Evolutionary conservation across 192 early-diverging fungal species (phyloP).

Genomic region (Umbelopsis sp.): DNA sequence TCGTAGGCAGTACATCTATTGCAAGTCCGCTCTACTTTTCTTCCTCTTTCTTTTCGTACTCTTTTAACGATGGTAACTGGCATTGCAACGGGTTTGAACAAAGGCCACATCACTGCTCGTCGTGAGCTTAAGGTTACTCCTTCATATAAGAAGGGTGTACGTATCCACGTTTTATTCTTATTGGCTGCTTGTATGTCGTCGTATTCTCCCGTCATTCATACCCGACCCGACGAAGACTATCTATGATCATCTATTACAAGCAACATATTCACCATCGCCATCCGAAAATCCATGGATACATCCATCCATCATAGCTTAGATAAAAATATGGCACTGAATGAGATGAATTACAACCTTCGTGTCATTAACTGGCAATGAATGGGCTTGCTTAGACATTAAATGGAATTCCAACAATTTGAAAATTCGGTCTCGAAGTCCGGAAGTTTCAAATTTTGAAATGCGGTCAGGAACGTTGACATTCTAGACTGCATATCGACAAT

Average conservation of each 20-base stretch:
- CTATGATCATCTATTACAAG: neutral
- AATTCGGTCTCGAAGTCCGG: too few species aligned
- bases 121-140: conserved; percentile 72
- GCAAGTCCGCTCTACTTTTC: too few species aligned
- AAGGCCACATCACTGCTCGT: conserved; percentile 87
- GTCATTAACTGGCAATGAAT: too few species aligned
- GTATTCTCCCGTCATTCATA: too few species aligned
- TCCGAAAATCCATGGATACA: neutral
- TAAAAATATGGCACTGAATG: too few species aligned
- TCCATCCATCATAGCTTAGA: neutral
- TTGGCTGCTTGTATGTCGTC: neutral
- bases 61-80: conserved; percentile 60
- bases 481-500: too few species aligned
- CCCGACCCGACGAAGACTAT: conserved; percentile 24
- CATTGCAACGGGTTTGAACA: conserved; percentile 89
- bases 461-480: too few species aligned
- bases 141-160: conserved; percentile 82
- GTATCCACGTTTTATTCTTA: conserved; percentile 37
- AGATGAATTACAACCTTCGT: too few species aligned
- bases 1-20: too few species aligned
- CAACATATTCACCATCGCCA: neutral
- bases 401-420: too few species aligned
- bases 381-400: too few species aligned
- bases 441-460: too few species aligned
- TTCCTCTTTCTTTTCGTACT: neutral